Evolutionary conservation across 2,329 filamentous ascomycete genomes (phyloP).

Genomic region (Exophiala sp.): DNA sequence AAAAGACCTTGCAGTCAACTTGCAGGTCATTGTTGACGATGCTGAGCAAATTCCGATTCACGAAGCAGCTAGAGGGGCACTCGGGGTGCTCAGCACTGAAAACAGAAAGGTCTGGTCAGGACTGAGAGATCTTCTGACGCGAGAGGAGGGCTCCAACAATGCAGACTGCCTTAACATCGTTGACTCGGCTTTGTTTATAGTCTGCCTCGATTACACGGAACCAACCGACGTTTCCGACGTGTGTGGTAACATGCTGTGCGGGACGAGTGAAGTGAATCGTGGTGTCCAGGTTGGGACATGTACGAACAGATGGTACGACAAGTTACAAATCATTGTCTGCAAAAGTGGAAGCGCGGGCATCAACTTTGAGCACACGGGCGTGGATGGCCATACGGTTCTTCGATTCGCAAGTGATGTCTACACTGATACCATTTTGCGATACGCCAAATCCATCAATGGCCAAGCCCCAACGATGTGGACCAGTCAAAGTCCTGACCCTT

Average conservation of each 20-base stretch:
- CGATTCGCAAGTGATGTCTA: conserved; percentile 95
- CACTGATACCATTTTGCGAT: conserved; percentile 94
- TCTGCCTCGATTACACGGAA: conserved; percentile 91
- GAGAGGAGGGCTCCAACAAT: conserved; percentile 86
- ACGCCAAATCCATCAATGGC: conserved; percentile 92
- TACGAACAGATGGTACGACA: conserved; percentile 98
- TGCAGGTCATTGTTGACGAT: conserved; percentile 89
- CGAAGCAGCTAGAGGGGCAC: conserved; percentile 88
- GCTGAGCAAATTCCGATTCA: conserved; percentile 85
- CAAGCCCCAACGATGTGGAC: conserved; percentile 89
- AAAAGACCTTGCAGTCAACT: conserved; percentile 84
- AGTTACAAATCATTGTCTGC: conserved; percentile 97
- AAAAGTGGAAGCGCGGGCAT: conserved; percentile 98
- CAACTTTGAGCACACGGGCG: conserved; percentile 98
- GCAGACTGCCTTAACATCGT: conserved; percentile 94
- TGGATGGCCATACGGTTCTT: conserved; percentile 94
- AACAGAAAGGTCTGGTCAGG: conserved; percentile 96
- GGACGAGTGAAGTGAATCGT: conserved; percentile 83
- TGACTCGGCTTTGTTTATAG: conserved; percentile 85
- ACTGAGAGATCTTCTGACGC: conserved; percentile 78
- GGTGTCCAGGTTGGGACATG: conserved; percentile 96
- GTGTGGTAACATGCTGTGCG: conserved; percentile 98
- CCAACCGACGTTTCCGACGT: conserved; percentile 74
- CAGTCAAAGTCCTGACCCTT: conserved; percentile 83
- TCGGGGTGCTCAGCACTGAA: conserved; percentile 92